phyloP scores from a whole-genome alignment of 148 eudicot species.

The Cornus kousa region DNA sequence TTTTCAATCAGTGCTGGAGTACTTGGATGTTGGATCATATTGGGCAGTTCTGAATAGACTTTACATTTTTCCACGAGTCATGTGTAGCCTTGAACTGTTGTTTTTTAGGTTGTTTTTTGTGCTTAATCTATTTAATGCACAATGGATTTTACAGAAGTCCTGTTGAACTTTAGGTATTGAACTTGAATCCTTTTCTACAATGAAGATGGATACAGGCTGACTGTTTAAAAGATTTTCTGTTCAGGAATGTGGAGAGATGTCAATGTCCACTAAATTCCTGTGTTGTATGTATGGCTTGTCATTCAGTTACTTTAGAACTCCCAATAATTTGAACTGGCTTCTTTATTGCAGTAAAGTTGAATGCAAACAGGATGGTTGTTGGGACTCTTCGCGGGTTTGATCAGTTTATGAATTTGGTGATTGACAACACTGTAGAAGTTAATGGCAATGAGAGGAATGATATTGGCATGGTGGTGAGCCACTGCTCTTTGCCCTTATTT shows the following conservation, averaged over 20 bases:
- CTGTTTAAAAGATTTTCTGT: neutral
- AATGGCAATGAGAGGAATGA: constrained; percentile 70
- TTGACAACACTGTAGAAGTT: constrained; percentile 76
- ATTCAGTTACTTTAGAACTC: neutral
- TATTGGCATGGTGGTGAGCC: constrained; percentile 84
- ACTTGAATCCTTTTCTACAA: neutral
- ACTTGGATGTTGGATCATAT: neutral
- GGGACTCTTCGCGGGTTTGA: constrained; percentile 68
- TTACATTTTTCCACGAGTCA: neutral
- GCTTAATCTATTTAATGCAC: neutral
- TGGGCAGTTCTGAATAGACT: too few relatives aligned
- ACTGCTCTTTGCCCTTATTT: neutral
- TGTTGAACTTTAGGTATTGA: neutral
- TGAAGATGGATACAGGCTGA: neutral
- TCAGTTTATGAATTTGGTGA: constrained; percentile 60
- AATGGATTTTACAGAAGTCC: neutral
- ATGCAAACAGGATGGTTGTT: constrained; percentile 52
- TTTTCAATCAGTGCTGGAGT: neutral
- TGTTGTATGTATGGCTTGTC: neutral
- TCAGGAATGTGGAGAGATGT: neutral
- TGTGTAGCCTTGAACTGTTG: neutral
- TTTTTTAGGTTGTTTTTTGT: neutral
- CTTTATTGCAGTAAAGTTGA: constrained; percentile 50
- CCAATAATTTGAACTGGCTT: neutral
- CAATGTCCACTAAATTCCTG: neutral